Evolutionary conservation across 306 rosid genomes (phyloP).

Genomic region (Corylus avellana): DNA sequence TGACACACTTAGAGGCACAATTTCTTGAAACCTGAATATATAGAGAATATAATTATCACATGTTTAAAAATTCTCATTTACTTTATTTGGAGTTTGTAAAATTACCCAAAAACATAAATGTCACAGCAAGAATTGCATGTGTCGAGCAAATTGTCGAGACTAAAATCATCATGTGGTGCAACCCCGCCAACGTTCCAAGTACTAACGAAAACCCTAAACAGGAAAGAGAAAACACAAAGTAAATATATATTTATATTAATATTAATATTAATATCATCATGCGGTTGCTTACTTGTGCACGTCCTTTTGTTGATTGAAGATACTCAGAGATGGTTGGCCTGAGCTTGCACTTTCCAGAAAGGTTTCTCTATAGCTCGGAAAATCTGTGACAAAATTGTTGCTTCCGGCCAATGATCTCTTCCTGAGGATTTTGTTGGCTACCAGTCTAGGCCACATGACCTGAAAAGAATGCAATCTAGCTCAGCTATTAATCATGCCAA

Average conservation of each 20-base stretch:
- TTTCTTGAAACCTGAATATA: constrained; percentile 76
- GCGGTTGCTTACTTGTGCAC: constrained; percentile 33
- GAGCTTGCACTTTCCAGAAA: constrained; percentile 40
- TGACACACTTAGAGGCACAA: constrained; percentile 84
- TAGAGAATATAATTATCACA: background rate
- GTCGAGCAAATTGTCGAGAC: constrained; percentile 63
- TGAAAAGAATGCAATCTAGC: constrained; percentile 15
- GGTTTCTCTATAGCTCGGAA: constrained; percentile 40
- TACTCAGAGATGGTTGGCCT: constrained; percentile 31
- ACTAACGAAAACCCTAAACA: constrained; percentile 69
- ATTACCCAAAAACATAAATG: constrained; percentile 83
- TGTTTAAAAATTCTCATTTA: too few relatives aligned
- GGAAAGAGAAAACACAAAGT: background rate
- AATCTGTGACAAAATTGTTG: constrained; percentile 70
- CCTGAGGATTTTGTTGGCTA: constrained; percentile 75
- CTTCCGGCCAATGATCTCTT: constrained; percentile 58
- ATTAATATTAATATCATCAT: background rate
- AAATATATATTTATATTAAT: background rate
- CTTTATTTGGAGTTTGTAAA: background rate
- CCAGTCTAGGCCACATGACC: constrained; percentile 87
- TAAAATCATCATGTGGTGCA: constrained; percentile 68
- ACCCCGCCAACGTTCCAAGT: constrained; percentile 94
- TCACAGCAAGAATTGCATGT: constrained; percentile 54
- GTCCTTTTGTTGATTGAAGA: constrained; percentile 37
- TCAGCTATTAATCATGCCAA: background rate